Evolutionary conservation across 352 stramenopile genomes (phyloP), one percentile per base, ranked within the genome.

Genomic region (Elongisporangium prolatum): DNA sequence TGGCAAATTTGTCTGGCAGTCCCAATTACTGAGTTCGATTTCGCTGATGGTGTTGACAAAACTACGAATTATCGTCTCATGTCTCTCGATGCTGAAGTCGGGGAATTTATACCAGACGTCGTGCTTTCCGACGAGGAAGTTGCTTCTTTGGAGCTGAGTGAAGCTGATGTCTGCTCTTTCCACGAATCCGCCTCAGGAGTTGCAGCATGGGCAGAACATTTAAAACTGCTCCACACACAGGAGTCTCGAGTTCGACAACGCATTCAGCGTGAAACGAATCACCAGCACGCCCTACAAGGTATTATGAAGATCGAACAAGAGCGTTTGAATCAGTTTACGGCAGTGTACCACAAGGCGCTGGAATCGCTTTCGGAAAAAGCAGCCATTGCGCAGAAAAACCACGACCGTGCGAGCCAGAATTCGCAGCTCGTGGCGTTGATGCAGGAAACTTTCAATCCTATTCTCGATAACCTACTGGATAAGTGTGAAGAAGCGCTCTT

Each of bases 261-360:
- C 16, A 80, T 89, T 54, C 73, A 80, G 53, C 59, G 62, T 5
- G 76, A 88, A 56, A 71, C 67, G 0, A 84, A 89, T 20, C 72
- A 84, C 14, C 70, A 87, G 18, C 68, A 73, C 21, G 76, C 78
- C 3, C 61, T 92, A n/a, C 69, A 90, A 40, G 75, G 71, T 7
- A 84, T 92, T 14, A 76, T 89, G 48, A 84, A 81, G 61, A 87
- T 89, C 34, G 80, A 92, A 60, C 76, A 85, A 50, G 78, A 89
- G 50, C 77, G 78, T 3, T 56, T 92, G 13, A 77, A 69, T 56
- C 62, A 83, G 34, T 64, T 84, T 16, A 84, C 76, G 21, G 59
- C 72, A 2, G 67, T 84, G 14, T 92, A 92, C 60, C 75, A 69
- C 9, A 79, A 84, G 48, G 75, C 75, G 18, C 77, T 90, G 53